Evolutionary conservation across 2,329 filamentous ascomycete genomes (phyloP).

Genomic region (Monilinia aucupariae): DNA sequence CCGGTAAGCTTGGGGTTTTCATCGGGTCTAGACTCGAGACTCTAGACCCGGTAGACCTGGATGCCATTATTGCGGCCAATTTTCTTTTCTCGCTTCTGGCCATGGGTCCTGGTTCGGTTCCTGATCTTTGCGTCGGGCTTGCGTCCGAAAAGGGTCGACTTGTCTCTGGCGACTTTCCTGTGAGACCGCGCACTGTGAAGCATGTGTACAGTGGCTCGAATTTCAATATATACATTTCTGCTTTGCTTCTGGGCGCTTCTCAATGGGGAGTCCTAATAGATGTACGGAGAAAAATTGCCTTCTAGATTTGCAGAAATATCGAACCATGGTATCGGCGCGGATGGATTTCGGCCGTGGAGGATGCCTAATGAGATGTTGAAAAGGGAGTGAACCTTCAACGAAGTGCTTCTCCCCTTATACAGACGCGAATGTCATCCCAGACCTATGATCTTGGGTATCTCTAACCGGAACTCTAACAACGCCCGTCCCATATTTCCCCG

Average conservation of each 20-base stretch:
- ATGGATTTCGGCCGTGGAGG: background rate
- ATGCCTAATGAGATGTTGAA: background rate
- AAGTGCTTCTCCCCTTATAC: background rate
- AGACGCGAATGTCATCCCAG: background rate
- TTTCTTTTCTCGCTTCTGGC: constrained; percentile 4
- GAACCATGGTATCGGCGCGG: background rate
- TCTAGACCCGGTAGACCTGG: too few relatives aligned
- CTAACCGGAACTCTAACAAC: background rate
- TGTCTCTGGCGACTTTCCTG: background rate
- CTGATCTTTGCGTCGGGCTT: background rate
- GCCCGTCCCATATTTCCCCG: background rate
- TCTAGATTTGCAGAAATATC: background rate
- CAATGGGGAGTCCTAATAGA: background rate
- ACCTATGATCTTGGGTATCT: background rate
- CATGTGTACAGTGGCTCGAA: background rate
- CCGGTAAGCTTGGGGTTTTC: background rate
- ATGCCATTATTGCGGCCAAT: background rate
- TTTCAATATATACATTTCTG: background rate
- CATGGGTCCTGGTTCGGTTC: background rate
- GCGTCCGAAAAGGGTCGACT: constrained; percentile 1
- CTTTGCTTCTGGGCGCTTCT: background rate
- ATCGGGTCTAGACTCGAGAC: background rate
- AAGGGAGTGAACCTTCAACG: background rate
- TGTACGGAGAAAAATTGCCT: background rate
- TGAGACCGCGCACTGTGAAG: constrained; percentile 5